Conservation (phyloP, 345 rosid species). For the Leavenworthia alabamica region DNA sequence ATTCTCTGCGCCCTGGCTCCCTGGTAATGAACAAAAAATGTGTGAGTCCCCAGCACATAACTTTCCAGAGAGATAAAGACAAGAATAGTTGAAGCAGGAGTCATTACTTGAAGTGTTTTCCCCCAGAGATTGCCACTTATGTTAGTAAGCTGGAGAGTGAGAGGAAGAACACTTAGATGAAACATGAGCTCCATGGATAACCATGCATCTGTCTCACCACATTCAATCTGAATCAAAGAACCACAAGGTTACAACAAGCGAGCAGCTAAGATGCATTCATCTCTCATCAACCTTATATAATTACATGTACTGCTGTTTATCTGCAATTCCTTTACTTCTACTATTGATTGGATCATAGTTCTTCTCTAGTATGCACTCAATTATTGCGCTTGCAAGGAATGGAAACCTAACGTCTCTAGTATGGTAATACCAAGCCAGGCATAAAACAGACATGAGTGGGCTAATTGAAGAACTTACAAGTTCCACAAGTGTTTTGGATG, state of each 20-base stretch:
- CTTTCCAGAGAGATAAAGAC: background rate
- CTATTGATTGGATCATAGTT: background rate
- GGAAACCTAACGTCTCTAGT: background rate
- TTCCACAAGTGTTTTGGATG: slow-evolving; percentile 66
- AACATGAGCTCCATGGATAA: slow-evolving; percentile 98
- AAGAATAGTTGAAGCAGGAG: slow-evolving; percentile 4
- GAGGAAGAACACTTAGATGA: slow-evolving; percentile 93
- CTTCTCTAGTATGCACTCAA: background rate
- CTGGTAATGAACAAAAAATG: slow-evolving; percentile 35
- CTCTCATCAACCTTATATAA: background rate
- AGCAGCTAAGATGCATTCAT: slow-evolving; percentile 4
- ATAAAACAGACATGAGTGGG: slow-evolving; percentile 10
- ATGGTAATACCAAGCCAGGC: slow-evolving; percentile 1
- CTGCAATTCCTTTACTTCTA: slow-evolving; percentile 1
- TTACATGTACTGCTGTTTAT: background rate
- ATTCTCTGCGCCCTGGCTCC: slow-evolving; percentile 99
- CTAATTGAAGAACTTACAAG: slow-evolving; percentile 54
- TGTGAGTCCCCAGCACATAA: slow-evolving; percentile 1
- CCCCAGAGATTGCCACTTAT: slow-evolving; percentile 99
- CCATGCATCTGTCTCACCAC: slow-evolving; percentile 98
- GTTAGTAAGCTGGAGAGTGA: slow-evolving; percentile 93
- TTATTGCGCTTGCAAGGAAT: background rate
- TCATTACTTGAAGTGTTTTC: slow-evolving; percentile 87
- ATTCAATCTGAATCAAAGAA: slow-evolving; percentile 64
- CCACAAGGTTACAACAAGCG: background rate